Evolutionary conservation across 2,329 filamentous ascomycete genomes (phyloP).

Genomic region (Microsporum canis): DNA sequence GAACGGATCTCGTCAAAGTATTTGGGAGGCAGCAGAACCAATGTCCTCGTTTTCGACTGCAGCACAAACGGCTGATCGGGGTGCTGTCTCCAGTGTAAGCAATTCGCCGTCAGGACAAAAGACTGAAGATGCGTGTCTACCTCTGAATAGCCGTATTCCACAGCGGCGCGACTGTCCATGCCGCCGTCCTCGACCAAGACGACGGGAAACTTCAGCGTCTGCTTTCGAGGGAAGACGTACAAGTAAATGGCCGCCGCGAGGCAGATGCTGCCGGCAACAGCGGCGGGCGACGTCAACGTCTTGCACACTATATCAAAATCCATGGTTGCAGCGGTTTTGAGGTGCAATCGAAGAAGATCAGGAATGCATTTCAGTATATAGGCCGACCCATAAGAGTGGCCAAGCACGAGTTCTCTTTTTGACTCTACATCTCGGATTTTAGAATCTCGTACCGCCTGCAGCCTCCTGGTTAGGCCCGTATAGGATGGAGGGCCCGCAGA

Average conservation of each 20-base stretch:
- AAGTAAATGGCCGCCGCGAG: neutral
- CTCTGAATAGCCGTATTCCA: neutral
- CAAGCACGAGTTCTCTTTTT: no score
- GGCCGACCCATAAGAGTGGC: no score
- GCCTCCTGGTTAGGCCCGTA: no score
- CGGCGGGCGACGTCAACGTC: neutral
- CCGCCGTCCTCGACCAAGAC: neutral
- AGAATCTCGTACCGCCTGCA: no score
- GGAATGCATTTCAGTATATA: no score
- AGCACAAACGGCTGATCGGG: neutral
- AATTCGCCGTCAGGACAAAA: neutral
- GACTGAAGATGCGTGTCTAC: neutral
- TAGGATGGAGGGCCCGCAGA: no score
- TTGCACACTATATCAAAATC: neutral
- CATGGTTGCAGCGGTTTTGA: neutral
- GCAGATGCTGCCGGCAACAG: neutral
- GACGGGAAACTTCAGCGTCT: neutral
- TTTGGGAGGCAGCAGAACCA: neutral
- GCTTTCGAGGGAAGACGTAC: neutral
- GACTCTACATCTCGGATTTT: no score
- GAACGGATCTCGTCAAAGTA: neutral
- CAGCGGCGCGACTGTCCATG: neutral
- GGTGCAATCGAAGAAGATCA: neutral
- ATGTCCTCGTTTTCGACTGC: neutral
- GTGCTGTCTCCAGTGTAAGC: neutral